Evolutionary conservation across 768 basidiomycete species (phyloP), one percentile per base, ranked within the genome.

Genomic region (Leccinellum rugosiceps): DNA sequence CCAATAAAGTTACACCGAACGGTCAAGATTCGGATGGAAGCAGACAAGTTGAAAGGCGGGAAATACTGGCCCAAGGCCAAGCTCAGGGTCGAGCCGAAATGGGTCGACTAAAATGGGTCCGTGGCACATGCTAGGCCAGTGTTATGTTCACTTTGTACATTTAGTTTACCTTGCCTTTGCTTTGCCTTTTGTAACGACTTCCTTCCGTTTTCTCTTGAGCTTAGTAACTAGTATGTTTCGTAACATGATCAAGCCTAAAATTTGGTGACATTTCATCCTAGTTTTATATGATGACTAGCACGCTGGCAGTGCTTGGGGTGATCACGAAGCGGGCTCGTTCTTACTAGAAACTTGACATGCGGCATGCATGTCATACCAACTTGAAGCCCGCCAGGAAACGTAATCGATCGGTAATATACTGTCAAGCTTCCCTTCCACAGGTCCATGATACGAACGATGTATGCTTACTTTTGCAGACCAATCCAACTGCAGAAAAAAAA

Each of bases 1-100:
- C 49, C 76, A 78, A 56, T 78, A 47, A 82, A 80, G 58, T 45
- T 83, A 1, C 83, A 84, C 55, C 67, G 81, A 10, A 68, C 76
- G 25, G 83, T 83, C 54, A 71, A 72, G 60, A 61, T 78, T 58
- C 75, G 85, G 55, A 77, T 84, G 76, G 80, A 83, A 26, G 80
- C 84, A 1, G 65, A 73, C 26, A 70, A 72, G 1, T 52, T 72
- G 41, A n/a, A 19, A 6, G 65, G 19, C 1, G 68, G 69, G 1
- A 70, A 68, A 52, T 83, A 83, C 58, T 64, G 56, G 52, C 81
- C 81, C 6, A 72, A 64, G 45, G 76, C 79, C 4, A 71, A 71
- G 50, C 68, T 77, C 54, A 66, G 63, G 52, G 65, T 74, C 17
- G 62, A 75, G 44, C 75, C 76, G 0, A 59, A 63, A 25, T 81